Conservation (phyloP, 306 rosid genomes). For the Corylus avellana region DNA sequence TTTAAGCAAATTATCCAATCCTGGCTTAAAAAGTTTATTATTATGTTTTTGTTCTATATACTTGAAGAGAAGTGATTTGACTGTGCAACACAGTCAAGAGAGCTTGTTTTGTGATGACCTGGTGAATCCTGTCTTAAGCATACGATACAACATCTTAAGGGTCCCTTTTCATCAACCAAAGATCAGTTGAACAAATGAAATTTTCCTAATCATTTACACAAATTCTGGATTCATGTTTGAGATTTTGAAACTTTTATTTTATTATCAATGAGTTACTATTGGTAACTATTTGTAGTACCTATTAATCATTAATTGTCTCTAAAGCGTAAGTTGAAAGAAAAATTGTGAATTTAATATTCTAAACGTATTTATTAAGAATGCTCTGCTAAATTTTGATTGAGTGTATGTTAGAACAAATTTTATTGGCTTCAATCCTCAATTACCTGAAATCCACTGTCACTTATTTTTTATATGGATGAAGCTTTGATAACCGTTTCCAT, state of each 20-base stretch:
- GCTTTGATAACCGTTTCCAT: too few species aligned
- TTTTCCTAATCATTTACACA: not conserved
- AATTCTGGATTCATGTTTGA: not conserved
- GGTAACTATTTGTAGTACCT: not conserved
- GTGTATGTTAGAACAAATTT: not conserved
- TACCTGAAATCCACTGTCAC: too few species aligned
- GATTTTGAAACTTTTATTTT: not conserved
- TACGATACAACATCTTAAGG: not conserved
- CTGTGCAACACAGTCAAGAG: not conserved
- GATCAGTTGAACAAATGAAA: not conserved
- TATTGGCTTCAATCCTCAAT: not conserved
- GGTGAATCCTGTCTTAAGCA: not conserved
- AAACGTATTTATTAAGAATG: too few species aligned
- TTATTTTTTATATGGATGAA: too few species aligned
- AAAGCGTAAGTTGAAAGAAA: too few species aligned
- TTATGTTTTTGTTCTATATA: not conserved
- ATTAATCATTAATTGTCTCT: too few species aligned
- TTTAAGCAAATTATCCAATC: slow-evolving; percentile 11
- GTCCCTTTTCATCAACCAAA: not conserved
- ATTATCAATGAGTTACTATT: not conserved
- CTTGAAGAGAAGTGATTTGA: not conserved
- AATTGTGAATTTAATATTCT: too few species aligned
- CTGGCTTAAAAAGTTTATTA: not conserved
- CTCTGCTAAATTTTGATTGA: too few species aligned
- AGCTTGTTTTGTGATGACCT: not conserved